A percentile compares a stretch with the other conserved stretches of the same genome.
These are phyloP conservation scores for Metahyphopichia silvanorum DNA, from an alignment of 805 yeast species.

Conservation along the genomic window DNA sequence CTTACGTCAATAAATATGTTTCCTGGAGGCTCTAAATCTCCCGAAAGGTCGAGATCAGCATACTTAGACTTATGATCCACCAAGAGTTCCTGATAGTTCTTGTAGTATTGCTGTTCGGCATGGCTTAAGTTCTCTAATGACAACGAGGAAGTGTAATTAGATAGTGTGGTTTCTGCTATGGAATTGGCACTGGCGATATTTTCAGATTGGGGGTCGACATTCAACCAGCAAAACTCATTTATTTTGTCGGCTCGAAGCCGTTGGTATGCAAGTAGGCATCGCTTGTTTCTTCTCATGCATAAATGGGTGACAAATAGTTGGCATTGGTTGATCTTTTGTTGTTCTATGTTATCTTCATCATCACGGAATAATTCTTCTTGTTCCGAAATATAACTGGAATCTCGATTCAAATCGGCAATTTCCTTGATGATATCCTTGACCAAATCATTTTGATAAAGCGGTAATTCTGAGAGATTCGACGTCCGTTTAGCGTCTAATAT, in stretches of 20 bases:
- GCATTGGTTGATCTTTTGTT: conserved; percentile 52
- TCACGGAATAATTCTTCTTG: conserved; percentile 18
- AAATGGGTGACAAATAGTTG: conserved; percentile 68
- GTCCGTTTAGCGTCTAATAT: conserved; percentile 82
- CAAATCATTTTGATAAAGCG: conserved; percentile 69
- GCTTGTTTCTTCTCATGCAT: conserved; percentile 81
- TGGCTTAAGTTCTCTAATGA: conserved; percentile 58
- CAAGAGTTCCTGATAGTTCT: conserved; percentile 65
- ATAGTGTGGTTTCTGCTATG: conserved; percentile 2
- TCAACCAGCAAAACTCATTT: conserved; percentile 70
- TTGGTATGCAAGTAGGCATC: conserved; percentile 86
- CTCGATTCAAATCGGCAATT: conserved; percentile 57
- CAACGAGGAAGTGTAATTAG: conserved; percentile 23
- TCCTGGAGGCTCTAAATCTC: conserved; percentile 85
- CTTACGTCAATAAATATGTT: conserved; percentile 93
- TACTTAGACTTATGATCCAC: conserved; percentile 75
- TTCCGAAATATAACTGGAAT: conserved; percentile 47
- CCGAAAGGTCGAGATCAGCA: conserved; percentile 82
- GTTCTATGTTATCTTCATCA: conserved; percentile 24
- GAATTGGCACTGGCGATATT: conserved; percentile 1
- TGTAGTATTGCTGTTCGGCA: conserved; percentile 74
- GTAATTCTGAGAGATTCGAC: conserved; percentile 57
- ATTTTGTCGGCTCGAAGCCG: conserved; percentile 64
- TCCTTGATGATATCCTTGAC: conserved; percentile 72
- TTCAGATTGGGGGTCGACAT: conserved; percentile 44